Base-by-base conservation (phyloP, 305 asterid genomes). In the Stenogyne calaminthoides region DNA sequence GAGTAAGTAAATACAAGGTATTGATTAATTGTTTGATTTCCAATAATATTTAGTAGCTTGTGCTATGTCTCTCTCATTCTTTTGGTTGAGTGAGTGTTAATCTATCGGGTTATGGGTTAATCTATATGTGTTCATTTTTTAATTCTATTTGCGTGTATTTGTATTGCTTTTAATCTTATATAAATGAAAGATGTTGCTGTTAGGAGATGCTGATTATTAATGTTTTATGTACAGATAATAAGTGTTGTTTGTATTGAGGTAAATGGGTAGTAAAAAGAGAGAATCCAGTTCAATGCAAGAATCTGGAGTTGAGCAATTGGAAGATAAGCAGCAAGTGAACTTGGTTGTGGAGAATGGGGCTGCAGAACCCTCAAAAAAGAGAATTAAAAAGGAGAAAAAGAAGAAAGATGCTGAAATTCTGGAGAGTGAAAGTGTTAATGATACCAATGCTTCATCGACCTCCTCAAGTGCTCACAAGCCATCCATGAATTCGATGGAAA, bases 401-500 rank as follows among this genome's bases (percentile, higher is more conserved):
- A 72, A 75, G 29, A 86, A 82, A 59, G 82, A 72, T 27, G 19
- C 15, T 55, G 84, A 81, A 55, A 49, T 7, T 4, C 19, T 63
- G 0, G 85, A 76, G 62, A 40, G 22, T 9, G 86, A 76, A 36
- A 59, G 8, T 46, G 80, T 73, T 52, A 73, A 52, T 25, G 84
- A 69, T 34, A 54, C 27, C n/a, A 77, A 79, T 81, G 79, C 71
- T 16, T 83, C 85, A 32, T 85, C 91, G 6, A 78, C 85, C 22
- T 77, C 91, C 18, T 62, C 80, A 1, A 44, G 15, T 8, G 70
- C 61, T 27, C 77, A 73, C 63, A 79, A 62, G 57, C n/a, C 40
- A 20, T 75, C 86, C 6, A 6, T 76, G 77, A 86, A 80, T 69
- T 84, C 92, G 12, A 92, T 92, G 99, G 98, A 95, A 75, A 87